A percentile compares a stretch with the other conserved stretches of the same genome.
These are phyloP conservation scores for Przewalskia tangutica DNA, from an alignment of 257 asterid genomes.

Conservation along the genomic window DNA sequence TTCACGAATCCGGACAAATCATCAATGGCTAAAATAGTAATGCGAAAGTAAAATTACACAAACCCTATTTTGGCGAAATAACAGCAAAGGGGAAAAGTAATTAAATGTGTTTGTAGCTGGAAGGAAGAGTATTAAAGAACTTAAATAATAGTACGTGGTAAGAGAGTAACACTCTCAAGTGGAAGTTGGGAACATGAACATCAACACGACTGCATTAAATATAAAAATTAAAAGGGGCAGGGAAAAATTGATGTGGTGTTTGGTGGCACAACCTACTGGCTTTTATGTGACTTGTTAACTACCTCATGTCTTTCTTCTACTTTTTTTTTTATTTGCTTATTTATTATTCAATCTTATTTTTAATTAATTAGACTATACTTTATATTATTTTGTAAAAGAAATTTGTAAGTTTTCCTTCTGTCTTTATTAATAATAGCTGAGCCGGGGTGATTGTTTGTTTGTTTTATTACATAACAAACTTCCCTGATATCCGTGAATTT, in stretches of 20 bases:
- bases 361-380: not conserved
- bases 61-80: not conserved
- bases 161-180: not conserved
- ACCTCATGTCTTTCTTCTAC: not conserved
- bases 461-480: not conserved
- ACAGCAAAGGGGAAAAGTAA: not conserved
- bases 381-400: not conserved
- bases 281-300: slow-evolving; percentile 3
- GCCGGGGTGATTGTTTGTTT: not conserved
- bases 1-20: too few species aligned
- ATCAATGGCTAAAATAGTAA: too few species aligned
- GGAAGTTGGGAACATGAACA: not conserved
- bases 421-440: not conserved
- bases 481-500: not conserved
- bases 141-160: not conserved
- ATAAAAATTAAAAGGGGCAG: not conserved
- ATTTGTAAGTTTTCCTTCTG: not conserved
- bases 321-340: not conserved
- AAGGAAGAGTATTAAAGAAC: not conserved
- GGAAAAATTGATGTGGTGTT: not conserved
- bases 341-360: not conserved
- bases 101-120: not conserved
- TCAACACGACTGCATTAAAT: not conserved
- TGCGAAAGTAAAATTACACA: too few species aligned
- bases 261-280: slow-evolving; percentile 1